Evolutionary conservation across 2,329 filamentous ascomycete species (phyloP).

Genomic region (Cladosporium sp.): DNA sequence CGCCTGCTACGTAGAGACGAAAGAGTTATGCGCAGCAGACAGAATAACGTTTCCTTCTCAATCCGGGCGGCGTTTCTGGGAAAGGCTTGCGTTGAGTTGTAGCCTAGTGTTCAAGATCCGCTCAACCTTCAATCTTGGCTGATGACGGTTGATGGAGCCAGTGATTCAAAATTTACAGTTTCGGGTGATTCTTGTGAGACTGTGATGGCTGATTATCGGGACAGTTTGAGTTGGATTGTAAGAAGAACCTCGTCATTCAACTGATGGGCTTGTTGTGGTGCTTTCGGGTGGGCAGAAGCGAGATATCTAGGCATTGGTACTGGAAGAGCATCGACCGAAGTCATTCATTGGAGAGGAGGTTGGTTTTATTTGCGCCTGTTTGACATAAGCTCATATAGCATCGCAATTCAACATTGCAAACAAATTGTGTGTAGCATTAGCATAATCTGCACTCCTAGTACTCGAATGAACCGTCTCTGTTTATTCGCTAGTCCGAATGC

Average conservation of each 20-base stretch:
- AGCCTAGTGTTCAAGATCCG: not conserved
- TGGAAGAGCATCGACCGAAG: not conserved
- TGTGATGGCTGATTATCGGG: not conserved
- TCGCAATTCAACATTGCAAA: not conserved
- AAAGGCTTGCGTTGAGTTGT: not conserved
- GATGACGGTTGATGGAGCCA: not conserved
- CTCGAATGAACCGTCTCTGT: not conserved
- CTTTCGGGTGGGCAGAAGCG: not conserved
- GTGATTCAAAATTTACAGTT: not conserved
- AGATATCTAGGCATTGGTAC: not conserved
- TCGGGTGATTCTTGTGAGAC: not conserved
- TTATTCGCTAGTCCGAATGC: not conserved
- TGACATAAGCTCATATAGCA: not conserved
- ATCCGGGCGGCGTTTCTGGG: not conserved
- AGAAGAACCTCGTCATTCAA: not conserved
- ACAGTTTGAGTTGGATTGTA: not conserved
- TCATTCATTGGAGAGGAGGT: not conserved
- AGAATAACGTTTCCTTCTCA: not conserved
- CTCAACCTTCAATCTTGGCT: not conserved
- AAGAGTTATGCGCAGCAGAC: not conserved
- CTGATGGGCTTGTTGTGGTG: not conserved
- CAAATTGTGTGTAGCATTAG: not conserved
- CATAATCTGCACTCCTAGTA: not conserved
- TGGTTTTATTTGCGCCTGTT: not conserved
- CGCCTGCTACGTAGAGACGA: conserved; percentile 73